phyloP scores from a whole-genome alignment of 768 basidiomycete species.

The Amanita thiersii region DNA sequence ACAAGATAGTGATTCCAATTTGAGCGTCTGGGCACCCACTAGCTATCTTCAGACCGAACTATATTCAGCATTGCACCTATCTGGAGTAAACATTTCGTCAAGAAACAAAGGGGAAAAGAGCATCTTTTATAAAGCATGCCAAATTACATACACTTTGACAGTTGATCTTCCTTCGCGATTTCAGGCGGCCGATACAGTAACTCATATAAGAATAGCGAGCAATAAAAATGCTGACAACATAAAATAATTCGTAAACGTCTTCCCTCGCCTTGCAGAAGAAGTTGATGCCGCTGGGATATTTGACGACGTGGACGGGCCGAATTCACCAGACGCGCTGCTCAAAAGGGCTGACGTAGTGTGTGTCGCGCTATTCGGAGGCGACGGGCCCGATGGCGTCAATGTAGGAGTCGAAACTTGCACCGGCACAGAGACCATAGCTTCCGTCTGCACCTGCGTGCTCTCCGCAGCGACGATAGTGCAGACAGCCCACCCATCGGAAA shows the following conservation, averaged over 20 bases:
- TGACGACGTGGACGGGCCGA: background rate
- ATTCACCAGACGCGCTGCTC: no score
- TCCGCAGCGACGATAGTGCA: slow-evolving; percentile 9
- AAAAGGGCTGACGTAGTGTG: no score
- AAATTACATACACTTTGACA: no score
- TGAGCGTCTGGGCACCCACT: no score
- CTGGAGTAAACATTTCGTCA: no score
- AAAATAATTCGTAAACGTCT: background rate
- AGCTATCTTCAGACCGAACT: no score
- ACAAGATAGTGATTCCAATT: no score
- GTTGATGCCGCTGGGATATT: background rate
- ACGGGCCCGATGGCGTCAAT: background rate
- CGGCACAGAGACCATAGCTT: background rate
- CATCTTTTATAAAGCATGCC: no score
- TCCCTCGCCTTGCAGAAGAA: background rate
- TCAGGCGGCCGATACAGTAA: no score
- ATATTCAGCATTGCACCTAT: no score
- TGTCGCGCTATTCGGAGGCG: background rate
- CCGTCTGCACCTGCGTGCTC: background rate
- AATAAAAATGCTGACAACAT: background rate
- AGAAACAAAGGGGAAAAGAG: no score
- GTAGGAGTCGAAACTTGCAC: background rate
- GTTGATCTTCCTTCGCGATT: background rate
- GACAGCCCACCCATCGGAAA: slow-evolving; percentile 18
- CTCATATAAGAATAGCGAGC: background rate